Conservation (phyloP, 2,329 filamentous ascomycete species). For the Monilinia aucupariae region DNA sequence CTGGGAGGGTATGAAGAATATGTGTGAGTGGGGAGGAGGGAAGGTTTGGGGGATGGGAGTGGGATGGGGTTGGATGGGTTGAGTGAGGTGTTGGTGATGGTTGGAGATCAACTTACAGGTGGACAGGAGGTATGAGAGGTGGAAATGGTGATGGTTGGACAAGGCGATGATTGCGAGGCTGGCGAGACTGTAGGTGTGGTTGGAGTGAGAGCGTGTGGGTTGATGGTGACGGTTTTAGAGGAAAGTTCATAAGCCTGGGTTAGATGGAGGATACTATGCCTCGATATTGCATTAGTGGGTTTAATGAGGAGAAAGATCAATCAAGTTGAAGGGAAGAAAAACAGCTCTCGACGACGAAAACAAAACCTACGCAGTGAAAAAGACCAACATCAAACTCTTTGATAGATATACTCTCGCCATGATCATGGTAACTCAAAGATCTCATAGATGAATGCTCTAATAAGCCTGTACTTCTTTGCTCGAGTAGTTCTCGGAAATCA, state of each 20-base stretch:
- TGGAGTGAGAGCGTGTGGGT: background rate
- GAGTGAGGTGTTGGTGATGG: constrained; percentile 16
- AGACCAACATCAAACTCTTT: background rate
- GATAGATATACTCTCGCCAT: background rate
- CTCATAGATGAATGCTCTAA: background rate
- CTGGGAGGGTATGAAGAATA: background rate
- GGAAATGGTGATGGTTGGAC: constrained; percentile 28
- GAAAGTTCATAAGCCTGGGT: background rate
- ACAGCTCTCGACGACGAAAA: background rate
- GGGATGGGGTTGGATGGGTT: constrained; percentile 2
- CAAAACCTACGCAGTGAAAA: background rate
- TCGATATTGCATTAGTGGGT: background rate
- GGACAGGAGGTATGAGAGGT: constrained; percentile 20
- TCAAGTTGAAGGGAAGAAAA: no score
- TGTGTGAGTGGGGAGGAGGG: background rate
- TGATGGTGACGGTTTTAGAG: constrained; percentile 2
- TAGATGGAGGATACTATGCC: background rate
- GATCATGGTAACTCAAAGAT: background rate
- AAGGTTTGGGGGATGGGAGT: background rate
- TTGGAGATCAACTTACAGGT: background rate
- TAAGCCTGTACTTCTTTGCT: background rate
- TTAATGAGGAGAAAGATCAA: background rate
- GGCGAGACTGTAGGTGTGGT: background rate
- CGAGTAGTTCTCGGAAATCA: background rate
- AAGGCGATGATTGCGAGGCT: constrained; percentile 16